A percentile compares a stretch with the other conserved stretches of the same genome.
Evolutionary conservation across 2,329 filamentous ascomycete species (phyloP).

Genomic region (Xylaria sp.): DNA sequence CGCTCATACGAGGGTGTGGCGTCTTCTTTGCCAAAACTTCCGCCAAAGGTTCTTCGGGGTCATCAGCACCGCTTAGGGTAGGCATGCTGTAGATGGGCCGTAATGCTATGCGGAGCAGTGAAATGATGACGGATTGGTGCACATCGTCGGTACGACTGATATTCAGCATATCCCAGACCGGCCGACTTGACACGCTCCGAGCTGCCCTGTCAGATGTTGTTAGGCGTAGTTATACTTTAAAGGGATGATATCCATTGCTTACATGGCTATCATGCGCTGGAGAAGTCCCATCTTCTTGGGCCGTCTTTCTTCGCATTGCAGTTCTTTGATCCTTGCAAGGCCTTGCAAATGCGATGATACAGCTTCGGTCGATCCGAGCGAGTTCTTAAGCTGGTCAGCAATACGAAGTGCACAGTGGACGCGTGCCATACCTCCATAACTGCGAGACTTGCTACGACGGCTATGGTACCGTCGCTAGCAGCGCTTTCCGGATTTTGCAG

Average conservation of each 20-base stretch:
- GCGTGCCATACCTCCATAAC: conserved; percentile 55
- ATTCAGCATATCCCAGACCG: conserved; percentile 54
- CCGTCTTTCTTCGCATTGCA: conserved; percentile 46
- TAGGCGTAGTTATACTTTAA: conserved; percentile 31
- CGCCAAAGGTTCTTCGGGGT: conserved; percentile 44
- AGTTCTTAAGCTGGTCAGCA: conserved; percentile 50
- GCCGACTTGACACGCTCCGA: conserved; percentile 54
- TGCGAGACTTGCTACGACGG: conserved; percentile 58
- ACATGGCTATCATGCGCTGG: conserved; percentile 58
- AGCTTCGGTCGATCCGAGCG: conserved; percentile 57
- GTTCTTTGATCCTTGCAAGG: conserved; percentile 51
- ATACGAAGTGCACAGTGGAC: conserved; percentile 3
- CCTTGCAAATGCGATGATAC: conserved; percentile 57
- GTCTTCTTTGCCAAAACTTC: conserved; percentile 46
- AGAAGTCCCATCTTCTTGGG: conserved; percentile 51
- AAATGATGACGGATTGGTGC: conserved; percentile 59
- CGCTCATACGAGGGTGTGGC: conserved; percentile 38
- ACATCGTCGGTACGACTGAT: conserved; percentile 53
- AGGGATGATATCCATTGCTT: conserved; percentile 34
- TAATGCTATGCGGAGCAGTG: conserved; percentile 57
- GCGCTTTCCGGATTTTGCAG: conserved; percentile 53
- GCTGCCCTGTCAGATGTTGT: conserved; percentile 52
- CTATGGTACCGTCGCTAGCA: conserved; percentile 56
- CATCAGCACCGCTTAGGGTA: conserved; percentile 44
- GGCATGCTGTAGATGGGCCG: conserved; percentile 53